Conservation (phyloP, 2,329 filamentous ascomycete species). For the Cladobotryum protrusum region DNA sequence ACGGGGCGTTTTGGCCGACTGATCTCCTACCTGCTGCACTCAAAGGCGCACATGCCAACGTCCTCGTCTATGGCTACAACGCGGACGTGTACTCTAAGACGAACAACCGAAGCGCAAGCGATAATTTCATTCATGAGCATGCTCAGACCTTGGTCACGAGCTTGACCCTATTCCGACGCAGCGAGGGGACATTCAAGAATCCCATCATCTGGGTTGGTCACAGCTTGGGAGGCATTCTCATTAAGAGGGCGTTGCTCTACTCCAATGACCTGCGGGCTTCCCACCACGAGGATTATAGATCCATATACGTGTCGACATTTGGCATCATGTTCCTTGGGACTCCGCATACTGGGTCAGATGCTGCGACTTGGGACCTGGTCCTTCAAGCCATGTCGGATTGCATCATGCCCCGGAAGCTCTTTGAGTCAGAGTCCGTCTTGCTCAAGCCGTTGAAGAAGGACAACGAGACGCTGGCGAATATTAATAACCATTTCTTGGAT, state of each 20-base stretch:
- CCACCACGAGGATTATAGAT: slow-evolving; percentile 57
- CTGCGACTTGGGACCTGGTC: slow-evolving; percentile 61
- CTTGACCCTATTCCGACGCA: slow-evolving; percentile 57
- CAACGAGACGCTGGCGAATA: slow-evolving; percentile 67
- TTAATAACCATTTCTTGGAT: slow-evolving; percentile 67
- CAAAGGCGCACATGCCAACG: slow-evolving; percentile 50
- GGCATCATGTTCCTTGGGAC: slow-evolving; percentile 73
- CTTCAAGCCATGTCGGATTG: slow-evolving; percentile 62
- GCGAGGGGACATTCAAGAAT: slow-evolving; percentile 48
- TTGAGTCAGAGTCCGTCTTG: slow-evolving; percentile 62
- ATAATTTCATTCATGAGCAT: slow-evolving; percentile 64
- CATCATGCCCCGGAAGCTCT: slow-evolving; percentile 57
- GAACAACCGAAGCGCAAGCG: slow-evolving; percentile 49
- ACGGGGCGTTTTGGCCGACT: slow-evolving; percentile 61
- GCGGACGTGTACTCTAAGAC: slow-evolving; percentile 52
- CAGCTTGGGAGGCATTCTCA: slow-evolving; percentile 65
- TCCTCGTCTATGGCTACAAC: slow-evolving; percentile 71
- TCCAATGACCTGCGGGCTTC: slow-evolving; percentile 55
- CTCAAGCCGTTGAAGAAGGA: slow-evolving; percentile 66
- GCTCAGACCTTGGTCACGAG: slow-evolving; percentile 61
- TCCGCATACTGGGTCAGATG: slow-evolving; percentile 63
- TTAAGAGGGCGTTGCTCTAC: slow-evolving; percentile 64
- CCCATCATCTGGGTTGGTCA: slow-evolving; percentile 74
- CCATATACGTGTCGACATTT: slow-evolving; percentile 68
- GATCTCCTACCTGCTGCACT: slow-evolving; percentile 60